Evolutionary conservation across 2,329 filamentous ascomycete species (phyloP), one percentile per base, ranked within the genome.

Genomic region (Neofusicoccum cordaticola): DNA sequence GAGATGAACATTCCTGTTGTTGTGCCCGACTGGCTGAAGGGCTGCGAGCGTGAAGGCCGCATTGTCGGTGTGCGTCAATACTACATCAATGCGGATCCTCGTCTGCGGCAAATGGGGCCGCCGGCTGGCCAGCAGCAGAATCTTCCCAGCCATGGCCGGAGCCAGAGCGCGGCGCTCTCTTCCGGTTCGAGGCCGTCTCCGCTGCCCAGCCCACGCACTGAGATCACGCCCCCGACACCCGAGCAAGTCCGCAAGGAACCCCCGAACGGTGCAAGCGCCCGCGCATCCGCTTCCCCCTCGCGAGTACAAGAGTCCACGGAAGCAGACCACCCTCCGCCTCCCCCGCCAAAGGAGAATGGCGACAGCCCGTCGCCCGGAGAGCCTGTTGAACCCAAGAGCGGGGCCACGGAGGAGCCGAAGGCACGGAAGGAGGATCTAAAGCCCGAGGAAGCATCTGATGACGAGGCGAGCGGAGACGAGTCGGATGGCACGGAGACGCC

Each of bases 1-100:
- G 94, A 98, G 81, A 96, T 93, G 86, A 99, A 98, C 77, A 96
- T 99, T 63, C 95, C 95, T 7, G 92, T 99, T 11, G 95, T 99
- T 22, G 87, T 95, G 44, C 95, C 95, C 19, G 95, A 99, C 77
- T 99, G 95, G 95, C 86, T 99, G 35, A 91, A 96, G 71, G 94
- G 93, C n/a, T 99, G 95, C 75, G 94, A 98, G 79, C 86, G 90
- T 69, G 93, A 92, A 76, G 94, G 94, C 50, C 88, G 93, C 66
- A 96, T 99, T 68, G 89, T 98, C 2, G 93, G 94, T 57, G 95
- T 98, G 35, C 89, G 95, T 71, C 93, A 93, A 70, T 99, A 97
- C 79, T 99, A 99, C 77, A 85, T 99, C 37, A 93, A 97, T 74
- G 95, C 94, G 2, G 89, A 91, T 74, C 86, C 87, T 17, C 86